phyloP scores from a whole-genome alignment of 495 filamentous ascomycete species.

The Annulohypoxylon moriforme region DNA sequence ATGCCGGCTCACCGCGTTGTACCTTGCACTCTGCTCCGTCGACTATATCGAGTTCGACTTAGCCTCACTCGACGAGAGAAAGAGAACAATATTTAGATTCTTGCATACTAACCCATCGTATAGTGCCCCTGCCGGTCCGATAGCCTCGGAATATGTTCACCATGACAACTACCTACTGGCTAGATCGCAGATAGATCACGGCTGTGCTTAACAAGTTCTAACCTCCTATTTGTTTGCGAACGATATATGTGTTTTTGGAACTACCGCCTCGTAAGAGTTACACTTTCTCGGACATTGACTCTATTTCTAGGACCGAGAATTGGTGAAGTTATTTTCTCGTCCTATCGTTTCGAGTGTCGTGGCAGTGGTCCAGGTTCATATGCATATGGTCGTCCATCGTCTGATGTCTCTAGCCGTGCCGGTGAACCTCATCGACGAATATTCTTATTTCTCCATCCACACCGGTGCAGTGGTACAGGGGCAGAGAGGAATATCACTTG shows the following conservation, averaged over 20 bases:
- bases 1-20: conserved; percentile 15
- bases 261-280: conserved; percentile 29
- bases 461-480: conserved; percentile 17
- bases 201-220: conserved; percentile 26
- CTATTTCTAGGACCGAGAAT: conserved; percentile 34
- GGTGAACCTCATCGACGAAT: conserved; percentile 14
- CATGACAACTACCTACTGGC: conserved; percentile 8
- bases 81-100: conserved; percentile 20
- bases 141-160: neutral
- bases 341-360: neutral
- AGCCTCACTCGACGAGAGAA: conserved; percentile 19
- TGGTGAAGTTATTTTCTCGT: conserved; percentile 9
- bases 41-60: conserved; percentile 36
- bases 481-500: neutral
- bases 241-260: conserved; percentile 6
- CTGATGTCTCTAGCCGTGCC: conserved; percentile 5
- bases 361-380: conserved; percentile 8
- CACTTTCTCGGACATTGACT: conserved; percentile 17
- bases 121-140: conserved; percentile 14
- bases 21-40: conserved; percentile 27
- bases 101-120: conserved; percentile 34
- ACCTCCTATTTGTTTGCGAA: conserved; percentile 7
- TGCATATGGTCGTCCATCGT: conserved; percentile 15
- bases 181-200: conserved; percentile 25
- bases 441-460: conserved; percentile 21